A percentile compares a stretch with the other conserved stretches of the same genome.
Evolutionary conservation across 108 stramenopile genomes (phyloP).

Genomic region (Nitzschia sp.): DNA sequence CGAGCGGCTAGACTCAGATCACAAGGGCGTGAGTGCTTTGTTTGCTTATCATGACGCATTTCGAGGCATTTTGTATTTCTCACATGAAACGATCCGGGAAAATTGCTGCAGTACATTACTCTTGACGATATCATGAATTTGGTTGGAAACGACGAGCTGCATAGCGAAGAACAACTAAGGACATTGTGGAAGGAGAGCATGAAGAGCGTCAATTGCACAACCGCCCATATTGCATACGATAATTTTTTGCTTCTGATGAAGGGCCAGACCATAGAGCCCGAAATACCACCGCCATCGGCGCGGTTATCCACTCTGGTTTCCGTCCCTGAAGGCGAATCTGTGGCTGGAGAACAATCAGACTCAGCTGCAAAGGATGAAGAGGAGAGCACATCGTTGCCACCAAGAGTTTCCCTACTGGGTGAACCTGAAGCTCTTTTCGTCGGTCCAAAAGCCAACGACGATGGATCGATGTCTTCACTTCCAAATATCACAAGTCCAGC

Average conservation of each 20-base stretch:
- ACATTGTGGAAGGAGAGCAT: constrained; percentile 78
- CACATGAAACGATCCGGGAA: too few relatives aligned
- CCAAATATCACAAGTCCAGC: constrained; percentile 17
- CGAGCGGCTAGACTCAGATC: constrained; percentile 74
- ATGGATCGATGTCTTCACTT: constrained; percentile 35
- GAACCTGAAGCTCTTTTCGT: neutral
- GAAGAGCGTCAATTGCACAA: constrained; percentile 56
- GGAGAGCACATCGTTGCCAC: neutral
- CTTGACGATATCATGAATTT: constrained; percentile 88
- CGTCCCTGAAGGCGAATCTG: constrained; percentile 10
- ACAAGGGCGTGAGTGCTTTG: constrained; percentile 54
- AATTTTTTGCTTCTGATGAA: constrained; percentile 88
- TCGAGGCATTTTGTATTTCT: too few relatives aligned
- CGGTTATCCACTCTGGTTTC: neutral
- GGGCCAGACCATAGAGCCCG: constrained; percentile 65
- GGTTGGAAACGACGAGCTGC: constrained; percentile 69
- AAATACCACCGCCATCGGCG: neutral
- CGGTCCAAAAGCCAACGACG: constrained; percentile 36
- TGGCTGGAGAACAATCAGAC: constrained; percentile 15
- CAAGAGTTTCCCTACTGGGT: neutral
- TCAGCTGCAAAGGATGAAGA: neutral
- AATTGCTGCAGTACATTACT: constrained; percentile 54
- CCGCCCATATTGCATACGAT: constrained; percentile 70
- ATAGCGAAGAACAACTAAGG: constrained; percentile 74
- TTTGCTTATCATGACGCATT: neutral